A percentile compares a stretch with the other conserved stretches of the same genome.
Evolutionary conservation across 73 alveolate genomes (phyloP).

Genomic region (Paramecium pentaurelia): DNA sequence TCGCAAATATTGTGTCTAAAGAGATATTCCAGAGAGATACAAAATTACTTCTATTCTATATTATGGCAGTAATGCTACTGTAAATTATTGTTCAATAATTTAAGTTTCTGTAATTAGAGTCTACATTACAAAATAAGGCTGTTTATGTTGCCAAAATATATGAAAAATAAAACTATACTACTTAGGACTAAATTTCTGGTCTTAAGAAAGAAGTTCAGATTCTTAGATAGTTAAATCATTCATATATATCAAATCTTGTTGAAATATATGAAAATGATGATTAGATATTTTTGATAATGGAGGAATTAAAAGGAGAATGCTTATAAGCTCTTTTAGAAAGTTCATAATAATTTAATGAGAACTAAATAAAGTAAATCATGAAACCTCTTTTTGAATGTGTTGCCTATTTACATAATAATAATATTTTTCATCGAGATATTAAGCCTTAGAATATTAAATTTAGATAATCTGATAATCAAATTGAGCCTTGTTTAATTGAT

Average conservation of each 20-base stretch:
- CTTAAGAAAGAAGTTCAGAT: neutral
- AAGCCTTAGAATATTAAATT: neutral
- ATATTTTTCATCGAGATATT: neutral
- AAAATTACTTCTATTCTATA: neutral
- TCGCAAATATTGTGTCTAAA: neutral
- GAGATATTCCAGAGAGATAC: neutral
- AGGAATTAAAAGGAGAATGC: neutral
- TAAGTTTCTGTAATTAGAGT: neutral
- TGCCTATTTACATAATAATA: neutral
- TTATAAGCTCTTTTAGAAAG: neutral
- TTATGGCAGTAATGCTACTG: conserved; percentile 2
- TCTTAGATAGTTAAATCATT: neutral
- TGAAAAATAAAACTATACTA: neutral
- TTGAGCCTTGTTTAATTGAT: neutral
- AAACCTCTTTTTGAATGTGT: neutral
- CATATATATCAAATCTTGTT: neutral
- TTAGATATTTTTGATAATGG: neutral
- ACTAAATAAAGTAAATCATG: conserved; percentile 55
- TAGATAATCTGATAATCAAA: neutral
- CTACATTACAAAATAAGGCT: neutral
- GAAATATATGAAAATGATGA: neutral
- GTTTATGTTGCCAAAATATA: neutral
- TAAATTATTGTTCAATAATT: neutral
- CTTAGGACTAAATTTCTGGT: neutral
- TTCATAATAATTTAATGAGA: conserved; percentile 76